phyloP scores from a whole-genome alignment of 163 green algal genomes.

The Coccomyxa subellipsoidea region DNA sequence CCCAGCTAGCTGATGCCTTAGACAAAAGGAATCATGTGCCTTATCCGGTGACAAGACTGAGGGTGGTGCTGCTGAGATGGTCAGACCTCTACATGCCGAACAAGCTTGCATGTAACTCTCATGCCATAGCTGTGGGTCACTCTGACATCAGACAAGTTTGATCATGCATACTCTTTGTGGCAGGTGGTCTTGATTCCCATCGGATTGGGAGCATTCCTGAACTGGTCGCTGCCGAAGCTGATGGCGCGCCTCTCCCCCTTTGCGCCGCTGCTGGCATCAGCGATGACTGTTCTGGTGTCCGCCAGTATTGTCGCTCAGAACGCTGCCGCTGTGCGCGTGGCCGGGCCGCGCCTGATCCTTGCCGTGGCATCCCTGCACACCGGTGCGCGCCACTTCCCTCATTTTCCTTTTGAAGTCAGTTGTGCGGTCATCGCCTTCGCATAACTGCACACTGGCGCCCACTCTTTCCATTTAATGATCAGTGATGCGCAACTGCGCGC shows the following conservation, averaged over 20 bases:
- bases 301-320: constrained; percentile 52
- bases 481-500: background rate
- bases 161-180: no score
- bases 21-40: no score
- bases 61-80: no score
- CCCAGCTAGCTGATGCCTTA: no score
- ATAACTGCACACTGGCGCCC: no score
- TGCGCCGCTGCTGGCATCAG: constrained; percentile 35
- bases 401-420: background rate
- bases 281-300: constrained; percentile 36
- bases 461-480: no score
- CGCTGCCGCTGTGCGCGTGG: constrained; percentile 40
- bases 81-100: no score
- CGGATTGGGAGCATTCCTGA: constrained; percentile 34
- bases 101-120: no score
- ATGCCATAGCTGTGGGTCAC: no score
- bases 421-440: no score
- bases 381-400: constrained; percentile 12
- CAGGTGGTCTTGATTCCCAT: constrained; percentile 62
- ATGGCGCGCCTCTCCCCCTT: constrained; percentile 23
- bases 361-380: constrained; percentile 56
- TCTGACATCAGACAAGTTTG: no score
- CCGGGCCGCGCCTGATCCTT: constrained; percentile 44
- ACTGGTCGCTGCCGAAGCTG: constrained; percentile 33
- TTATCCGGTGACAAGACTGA: no score